Percentiles rank a stretch among this genome's conserved stretches.
Conservation (phyloP, 2,329 filamentous ascomycete species). For the Colletotrichum lupini region DNA sequence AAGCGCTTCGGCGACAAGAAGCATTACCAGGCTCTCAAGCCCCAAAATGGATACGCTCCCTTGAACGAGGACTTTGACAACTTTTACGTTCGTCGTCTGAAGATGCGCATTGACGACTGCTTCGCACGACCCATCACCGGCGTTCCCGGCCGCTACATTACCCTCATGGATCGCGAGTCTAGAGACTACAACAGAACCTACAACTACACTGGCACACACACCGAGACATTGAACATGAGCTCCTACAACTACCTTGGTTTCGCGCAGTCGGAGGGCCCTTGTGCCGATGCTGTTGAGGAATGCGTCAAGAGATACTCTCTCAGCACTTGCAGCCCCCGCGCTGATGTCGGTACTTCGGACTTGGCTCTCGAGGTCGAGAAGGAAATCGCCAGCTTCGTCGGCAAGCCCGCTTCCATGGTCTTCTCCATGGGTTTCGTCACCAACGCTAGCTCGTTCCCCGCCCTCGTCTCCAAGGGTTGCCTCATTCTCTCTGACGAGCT, state of each 20-base stretch:
- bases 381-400: slow-evolving; percentile 89
- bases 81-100: slow-evolving; percentile 93
- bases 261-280: slow-evolving; percentile 96
- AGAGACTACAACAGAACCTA: slow-evolving; percentile 94
- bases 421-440: slow-evolving; percentile 99
- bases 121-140: slow-evolving; percentile 93
- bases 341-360: slow-evolving; percentile 88
- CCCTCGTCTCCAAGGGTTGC: slow-evolving; percentile 90
- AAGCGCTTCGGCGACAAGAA: slow-evolving; percentile 91
- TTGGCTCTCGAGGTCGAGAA: slow-evolving; percentile 90
- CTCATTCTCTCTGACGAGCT: slow-evolving; percentile 96
- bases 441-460: slow-evolving; percentile 92
- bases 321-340: slow-evolving; percentile 82
- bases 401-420: slow-evolving; percentile 93
- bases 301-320: slow-evolving; percentile 87
- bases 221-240: slow-evolving; percentile 97
- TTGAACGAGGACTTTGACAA: slow-evolving; percentile 99
- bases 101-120: slow-evolving; percentile 95
- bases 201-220: slow-evolving; percentile 87
- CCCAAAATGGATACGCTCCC: slow-evolving; percentile 89
- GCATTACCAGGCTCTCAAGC: slow-evolving; percentile 82
- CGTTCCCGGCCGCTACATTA: slow-evolving; percentile 94
- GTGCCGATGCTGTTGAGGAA: slow-evolving; percentile 92
- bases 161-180: slow-evolving; percentile 88
- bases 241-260: slow-evolving; percentile 99